Evolutionary conservation across 768 basidiomycete species (phyloP), one percentile per base, ranked within the genome.

Genomic region (Amanita molliuscula): DNA sequence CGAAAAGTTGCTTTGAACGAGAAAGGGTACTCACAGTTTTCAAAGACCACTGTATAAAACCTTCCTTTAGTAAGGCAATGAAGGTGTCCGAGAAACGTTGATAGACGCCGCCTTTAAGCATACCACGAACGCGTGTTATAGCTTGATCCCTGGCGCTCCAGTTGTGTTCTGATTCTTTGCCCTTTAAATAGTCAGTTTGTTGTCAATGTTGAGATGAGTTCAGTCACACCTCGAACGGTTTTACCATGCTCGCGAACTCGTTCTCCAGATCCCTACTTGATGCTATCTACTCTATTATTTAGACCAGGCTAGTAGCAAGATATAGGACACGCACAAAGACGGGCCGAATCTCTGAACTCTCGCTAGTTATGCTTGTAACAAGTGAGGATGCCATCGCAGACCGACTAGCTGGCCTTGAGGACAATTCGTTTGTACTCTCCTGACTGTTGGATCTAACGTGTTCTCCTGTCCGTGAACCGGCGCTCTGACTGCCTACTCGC

Each of bases 101-200:
- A 62, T 88, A 82, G 2, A 86, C 85, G 34, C 88, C 88, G 23
- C 91, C 91, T 60, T 82, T 85, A 50, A 97, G 67, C 88, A 96
- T 91, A 15, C 93, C 88, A 38, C 93, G 78, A 6, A 97, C 84
- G 15, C 81, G 76, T 37, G 78, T 72, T 53, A 94, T 74, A 8
- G 85, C 75, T 56, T 75, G 76, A 54, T 99, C 95, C 52, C 95
- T 77, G 25, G 73, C 69, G 37, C 78, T 73, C 95, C 95, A 99
- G 58, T 99, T 99, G 55, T 94, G 89, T 62, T 99, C 95, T 1
- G 88, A 87, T 68, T 99, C 95, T 67, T 80, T 95, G n/a, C 95
- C 96, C 85, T 92, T 54, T 2, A 49, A 41, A 41, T 45, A 47
- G 38, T 53, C 37, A 8, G 40, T 37, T 23, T 47, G 33, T 23